Evolutionary conservation across 2,329 filamentous ascomycete species (phyloP), one percentile per base, ranked within the genome.

Genomic region (Teratosphaeria zuluensis): DNA sequence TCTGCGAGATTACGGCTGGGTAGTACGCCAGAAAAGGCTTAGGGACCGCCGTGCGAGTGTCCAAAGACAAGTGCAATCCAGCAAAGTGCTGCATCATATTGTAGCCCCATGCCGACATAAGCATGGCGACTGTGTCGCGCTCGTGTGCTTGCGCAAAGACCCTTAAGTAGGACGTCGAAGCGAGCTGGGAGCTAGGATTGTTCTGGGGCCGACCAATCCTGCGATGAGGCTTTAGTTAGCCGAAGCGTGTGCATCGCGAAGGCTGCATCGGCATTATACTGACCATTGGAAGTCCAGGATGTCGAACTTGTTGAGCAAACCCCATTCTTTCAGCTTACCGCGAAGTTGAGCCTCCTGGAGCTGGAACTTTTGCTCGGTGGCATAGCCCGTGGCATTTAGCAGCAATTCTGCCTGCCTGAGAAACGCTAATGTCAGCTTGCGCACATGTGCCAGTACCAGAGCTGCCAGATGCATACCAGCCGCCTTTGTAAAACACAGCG

Each of bases 271-370:
- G 9, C 24, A n/a, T 19, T 8, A 48, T 0, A 48, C 42, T 48
- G 4, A 59, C 61, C 65, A 65, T 55, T 66, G 65, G 54, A 66
- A 66, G 53, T 67, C 63, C 3, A 66, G 57, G 9, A 65, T 55
- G 52, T 66, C 64, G 35, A 69, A 64, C 51, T 66, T 66, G 19
- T 65, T 62, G 30, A 66, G 58, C 5, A 63, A 19, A 19, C 59
- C 62, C 61, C 63, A 66, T 11, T 65, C 64, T n/a, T 65, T 67
- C 11, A 76, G 67, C 28, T 61, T 72, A 51, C 56, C 73, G 56
- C 72, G 77, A 66, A 76, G 63, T 60, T 78, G 76, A 21, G 68
- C 66, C 61, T 78, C 74, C 1, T 75, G 69, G 66, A 78, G 72
- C 24, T 71, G 68, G 16, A 71, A 75, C 63, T 80, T 80, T 59